Conservation (phyloP, 306 rosid genomes). For the Citrullus colocynthis region DNA sequence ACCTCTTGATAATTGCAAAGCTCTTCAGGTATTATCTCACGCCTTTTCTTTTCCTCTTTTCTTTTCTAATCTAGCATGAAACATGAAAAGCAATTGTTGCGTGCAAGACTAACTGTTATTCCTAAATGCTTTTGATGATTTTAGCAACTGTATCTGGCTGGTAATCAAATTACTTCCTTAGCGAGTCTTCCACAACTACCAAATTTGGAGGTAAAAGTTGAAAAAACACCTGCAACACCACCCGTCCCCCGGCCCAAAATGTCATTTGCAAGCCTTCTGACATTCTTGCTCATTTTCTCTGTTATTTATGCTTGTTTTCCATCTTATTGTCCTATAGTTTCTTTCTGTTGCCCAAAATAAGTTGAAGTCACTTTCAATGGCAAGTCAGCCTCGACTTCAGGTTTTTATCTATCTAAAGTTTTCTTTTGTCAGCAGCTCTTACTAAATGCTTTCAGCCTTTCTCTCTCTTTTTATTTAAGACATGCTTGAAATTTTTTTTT, state of each 20-base stretch:
- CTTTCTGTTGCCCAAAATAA: slow-evolving; percentile 98
- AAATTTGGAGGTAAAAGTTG: slow-evolving; percentile 76
- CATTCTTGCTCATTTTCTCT: slow-evolving; percentile 1
- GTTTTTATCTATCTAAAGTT: slow-evolving; percentile 17
- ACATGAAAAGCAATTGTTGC: not conserved
- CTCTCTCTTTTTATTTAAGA: not conserved
- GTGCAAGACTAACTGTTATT: not conserved
- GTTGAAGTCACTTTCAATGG: slow-evolving; percentile 88
- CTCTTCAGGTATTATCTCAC: slow-evolving; percentile 62
- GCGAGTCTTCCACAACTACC: slow-evolving; percentile 95
- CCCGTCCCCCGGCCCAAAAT: not conserved
- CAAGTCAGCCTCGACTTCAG: slow-evolving; percentile 98
- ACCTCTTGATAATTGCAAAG: slow-evolving; percentile 88
- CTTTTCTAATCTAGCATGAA: not conserved
- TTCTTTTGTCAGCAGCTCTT: not conserved
- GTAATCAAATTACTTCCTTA: slow-evolving; percentile 93
- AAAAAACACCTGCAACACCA: not conserved
- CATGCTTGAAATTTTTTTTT: slow-evolving; percentile 10
- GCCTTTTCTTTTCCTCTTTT: not conserved
- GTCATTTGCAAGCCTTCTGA: slow-evolving; percentile 1
- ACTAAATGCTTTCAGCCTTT: not conserved
- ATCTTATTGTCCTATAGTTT: slow-evolving; percentile 37
- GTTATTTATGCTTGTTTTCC: not conserved
- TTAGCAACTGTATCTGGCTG: slow-evolving; percentile 97
- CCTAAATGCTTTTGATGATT: slow-evolving; percentile 2